phyloP scores from a whole-genome alignment of 257 asterid species.

The Solanum pennellii region DNA sequence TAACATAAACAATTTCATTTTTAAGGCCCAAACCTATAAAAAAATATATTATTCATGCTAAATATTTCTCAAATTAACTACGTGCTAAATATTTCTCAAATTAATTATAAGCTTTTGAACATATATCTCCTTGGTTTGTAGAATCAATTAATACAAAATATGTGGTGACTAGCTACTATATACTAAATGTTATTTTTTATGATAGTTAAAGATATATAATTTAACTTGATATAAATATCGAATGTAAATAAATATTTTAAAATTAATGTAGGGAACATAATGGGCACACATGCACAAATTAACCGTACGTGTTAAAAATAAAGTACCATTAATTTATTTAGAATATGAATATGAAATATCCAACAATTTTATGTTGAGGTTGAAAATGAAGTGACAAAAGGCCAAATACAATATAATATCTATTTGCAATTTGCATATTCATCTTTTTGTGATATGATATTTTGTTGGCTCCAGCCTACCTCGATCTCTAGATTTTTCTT shows the following conservation, averaged over 20 bases:
- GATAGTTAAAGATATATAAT: neutral
- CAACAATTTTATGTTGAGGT: neutral
- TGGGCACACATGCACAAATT: neutral
- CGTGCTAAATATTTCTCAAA: too few species aligned
- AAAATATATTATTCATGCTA: neutral
- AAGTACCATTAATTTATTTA: too few species aligned
- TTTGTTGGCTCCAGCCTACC: neutral
- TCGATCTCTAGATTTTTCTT: neutral
- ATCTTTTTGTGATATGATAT: neutral
- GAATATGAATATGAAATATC: neutral
- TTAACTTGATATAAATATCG: too few species aligned
- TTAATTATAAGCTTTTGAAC: too few species aligned
- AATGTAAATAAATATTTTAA: too few species aligned
- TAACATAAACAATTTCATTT: neutral
- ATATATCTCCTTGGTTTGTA: neutral
- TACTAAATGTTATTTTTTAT: too few species aligned
- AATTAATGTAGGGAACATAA: too few species aligned
- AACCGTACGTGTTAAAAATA: neutral
- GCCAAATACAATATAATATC: neutral
- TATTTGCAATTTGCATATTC: neutral
- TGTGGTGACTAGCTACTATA: neutral
- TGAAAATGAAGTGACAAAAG: neutral
- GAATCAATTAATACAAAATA: neutral
- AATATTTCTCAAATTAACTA: neutral
- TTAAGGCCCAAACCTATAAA: rapidly evolving